Conservation (phyloP, 2,329 filamentous ascomycete species). For the Ceratocystis diversiconidia region DNA sequence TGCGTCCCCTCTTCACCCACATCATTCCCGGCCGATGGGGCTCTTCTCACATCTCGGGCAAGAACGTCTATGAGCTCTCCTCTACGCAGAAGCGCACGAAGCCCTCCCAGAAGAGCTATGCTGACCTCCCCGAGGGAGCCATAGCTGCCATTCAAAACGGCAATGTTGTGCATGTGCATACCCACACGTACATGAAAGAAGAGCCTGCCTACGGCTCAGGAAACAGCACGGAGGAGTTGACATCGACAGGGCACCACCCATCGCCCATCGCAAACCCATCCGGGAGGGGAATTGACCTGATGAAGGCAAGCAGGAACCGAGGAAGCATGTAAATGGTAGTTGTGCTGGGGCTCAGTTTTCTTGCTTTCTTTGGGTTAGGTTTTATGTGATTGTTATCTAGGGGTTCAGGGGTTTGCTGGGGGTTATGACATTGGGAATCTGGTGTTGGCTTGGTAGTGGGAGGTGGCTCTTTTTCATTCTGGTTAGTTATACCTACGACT, state of each 20-base stretch:
- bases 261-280: not conserved
- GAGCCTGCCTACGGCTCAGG: not conserved
- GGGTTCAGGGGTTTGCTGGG: not conserved
- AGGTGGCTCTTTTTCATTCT: not conserved
- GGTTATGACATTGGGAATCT: not conserved
- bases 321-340: not conserved
- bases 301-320: slow-evolving; percentile 2
- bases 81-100: not conserved
- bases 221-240: slow-evolving; percentile 13
- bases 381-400: not conserved
- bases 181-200: slow-evolving; percentile 11
- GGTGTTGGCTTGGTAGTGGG: not conserved
- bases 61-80: slow-evolving; percentile 14
- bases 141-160: slow-evolving; percentile 6
- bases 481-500: not conserved
- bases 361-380: not conserved
- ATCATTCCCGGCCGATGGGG: slow-evolving; percentile 9
- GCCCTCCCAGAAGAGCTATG: not conserved
- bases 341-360: not conserved
- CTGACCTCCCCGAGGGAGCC: not conserved
- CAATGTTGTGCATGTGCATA: slow-evolving; percentile 13
- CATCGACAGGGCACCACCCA: not conserved
- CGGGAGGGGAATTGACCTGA: not conserved
- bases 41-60: not conserved
- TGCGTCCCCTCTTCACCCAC: slow-evolving; percentile 21